A percentile compares a stretch with the other conserved stretches of the same genome.
These are phyloP conservation scores for Polytrichum formosum DNA, from an alignment of 225 moss, liverwort and hornwort species.

Conservation along the genomic window DNA sequence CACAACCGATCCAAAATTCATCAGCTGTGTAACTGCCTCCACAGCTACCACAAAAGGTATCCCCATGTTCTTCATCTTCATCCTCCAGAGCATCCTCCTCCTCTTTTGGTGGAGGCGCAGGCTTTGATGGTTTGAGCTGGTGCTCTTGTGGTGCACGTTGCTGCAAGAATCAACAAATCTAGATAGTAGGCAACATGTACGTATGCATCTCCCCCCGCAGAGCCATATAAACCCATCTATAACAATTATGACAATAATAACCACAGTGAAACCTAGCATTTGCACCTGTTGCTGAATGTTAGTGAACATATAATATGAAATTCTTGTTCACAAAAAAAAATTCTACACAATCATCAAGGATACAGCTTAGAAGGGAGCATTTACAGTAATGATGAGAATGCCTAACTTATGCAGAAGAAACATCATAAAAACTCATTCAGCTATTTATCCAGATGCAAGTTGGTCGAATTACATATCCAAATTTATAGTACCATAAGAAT, in stretches of 20 bases:
- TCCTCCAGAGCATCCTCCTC: constrained; percentile 19
- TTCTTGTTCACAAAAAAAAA: too few relatives aligned
- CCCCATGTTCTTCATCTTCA: constrained; percentile 18
- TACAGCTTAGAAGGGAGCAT: background rate
- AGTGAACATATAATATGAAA: too few relatives aligned
- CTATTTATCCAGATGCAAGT: background rate
- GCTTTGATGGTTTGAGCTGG: constrained; percentile 5
- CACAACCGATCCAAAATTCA: constrained; percentile 20
- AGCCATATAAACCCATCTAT: too few relatives aligned
- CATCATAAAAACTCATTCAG: background rate
- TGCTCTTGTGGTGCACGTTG: constrained; percentile 16
- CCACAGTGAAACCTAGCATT: too few relatives aligned
- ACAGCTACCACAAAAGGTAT: constrained; percentile 19
- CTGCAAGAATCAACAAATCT: background rate
- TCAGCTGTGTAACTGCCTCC: constrained; percentile 23
- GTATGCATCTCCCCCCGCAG: too few relatives aligned
- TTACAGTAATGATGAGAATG: too few relatives aligned
- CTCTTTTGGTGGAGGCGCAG: constrained; percentile 13
- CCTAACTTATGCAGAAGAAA: background rate
- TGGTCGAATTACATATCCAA: background rate
- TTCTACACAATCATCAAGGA: background rate
- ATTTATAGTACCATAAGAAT: background rate
- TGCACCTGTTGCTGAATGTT: too few relatives aligned
- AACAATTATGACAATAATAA: too few relatives aligned
- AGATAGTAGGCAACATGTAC: background rate